Evolutionary conservation across 345 rosid species (phyloP).

Genomic region (Punica granatum): DNA sequence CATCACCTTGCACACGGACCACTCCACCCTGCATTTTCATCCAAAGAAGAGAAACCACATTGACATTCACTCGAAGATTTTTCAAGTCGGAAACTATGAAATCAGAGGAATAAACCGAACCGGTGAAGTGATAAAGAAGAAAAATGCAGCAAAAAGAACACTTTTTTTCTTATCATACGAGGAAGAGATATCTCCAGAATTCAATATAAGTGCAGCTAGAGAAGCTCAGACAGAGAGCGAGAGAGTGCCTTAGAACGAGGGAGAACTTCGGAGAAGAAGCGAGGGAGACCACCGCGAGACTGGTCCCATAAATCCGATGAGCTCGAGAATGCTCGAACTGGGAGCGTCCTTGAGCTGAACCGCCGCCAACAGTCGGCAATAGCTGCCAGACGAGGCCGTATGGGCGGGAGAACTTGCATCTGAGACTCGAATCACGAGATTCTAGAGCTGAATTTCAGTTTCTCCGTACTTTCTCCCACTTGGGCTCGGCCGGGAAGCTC

Average conservation of each 20-base stretch:
- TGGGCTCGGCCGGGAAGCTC: not conserved
- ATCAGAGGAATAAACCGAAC: not conserved
- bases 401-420: slow-evolving; percentile 3
- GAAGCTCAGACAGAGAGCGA: not conserved
- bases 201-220: not conserved
- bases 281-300: slow-evolving; percentile 79
- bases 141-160: not conserved
- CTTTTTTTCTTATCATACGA: too few species aligned
- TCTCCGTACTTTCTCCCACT: not conserved
- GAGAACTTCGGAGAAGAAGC: slow-evolving; percentile 68
- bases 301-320: slow-evolving; percentile 46
- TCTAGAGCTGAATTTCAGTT: not conserved
- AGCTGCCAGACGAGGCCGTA: not conserved
- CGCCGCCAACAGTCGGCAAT: slow-evolving; percentile 1
- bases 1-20: slow-evolving; percentile 74
- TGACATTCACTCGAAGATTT: not conserved
- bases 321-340: slow-evolving; percentile 9
- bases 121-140: not conserved
- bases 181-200: not conserved
- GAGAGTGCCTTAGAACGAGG: slow-evolving; percentile 55
- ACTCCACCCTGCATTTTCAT: slow-evolving; percentile 45
- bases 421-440: not conserved
- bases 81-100: not conserved
- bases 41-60: not conserved
- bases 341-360: not conserved